Evolutionary conservation across 257 asterid genomes (phyloP).

Genomic region (Leonotis leonurus): DNA sequence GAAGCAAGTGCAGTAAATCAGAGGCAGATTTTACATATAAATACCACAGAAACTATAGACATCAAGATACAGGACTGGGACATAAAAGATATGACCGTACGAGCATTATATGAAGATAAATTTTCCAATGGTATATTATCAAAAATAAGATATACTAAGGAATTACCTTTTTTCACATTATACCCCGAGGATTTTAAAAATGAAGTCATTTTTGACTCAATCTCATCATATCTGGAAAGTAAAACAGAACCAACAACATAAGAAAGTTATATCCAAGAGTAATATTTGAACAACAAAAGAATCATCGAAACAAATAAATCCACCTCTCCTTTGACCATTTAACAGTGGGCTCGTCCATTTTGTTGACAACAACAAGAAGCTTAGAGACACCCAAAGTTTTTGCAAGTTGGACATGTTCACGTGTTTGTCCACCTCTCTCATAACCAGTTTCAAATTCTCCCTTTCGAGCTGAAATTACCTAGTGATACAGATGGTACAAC

Average conservation of each 20-base stretch:
- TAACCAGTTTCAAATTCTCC: conserved; percentile 98
- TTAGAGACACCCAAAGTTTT: conserved; percentile 91
- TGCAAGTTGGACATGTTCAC: conserved; percentile 97
- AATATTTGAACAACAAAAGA: background rate
- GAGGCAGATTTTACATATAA: background rate
- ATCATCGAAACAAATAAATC: conserved; percentile 1
- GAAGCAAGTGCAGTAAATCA: too few species aligned
- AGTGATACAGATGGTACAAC: background rate
- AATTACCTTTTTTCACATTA: conserved; percentile 83
- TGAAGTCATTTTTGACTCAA: conserved; percentile 63
- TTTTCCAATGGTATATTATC: background rate
- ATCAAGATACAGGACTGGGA: background rate
- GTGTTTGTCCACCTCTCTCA: conserved; percentile 99
- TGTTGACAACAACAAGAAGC: conserved; percentile 87
- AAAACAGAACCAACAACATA: conserved; percentile 9
- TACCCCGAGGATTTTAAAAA: conserved; percentile 80
- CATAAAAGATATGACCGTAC: background rate
- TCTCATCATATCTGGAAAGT: conserved; percentile 75
- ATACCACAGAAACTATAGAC: too few species aligned
- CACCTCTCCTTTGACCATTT: conserved; percentile 96
- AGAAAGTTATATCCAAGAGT: conserved; percentile 5
- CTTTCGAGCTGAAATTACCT: conserved; percentile 94
- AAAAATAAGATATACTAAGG: background rate
- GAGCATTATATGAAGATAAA: background rate
- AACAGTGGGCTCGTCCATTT: conserved; percentile 98